Conservation (phyloP, 2,329 filamentous ascomycete species). For the Chalaropsis thielavioides region DNA sequence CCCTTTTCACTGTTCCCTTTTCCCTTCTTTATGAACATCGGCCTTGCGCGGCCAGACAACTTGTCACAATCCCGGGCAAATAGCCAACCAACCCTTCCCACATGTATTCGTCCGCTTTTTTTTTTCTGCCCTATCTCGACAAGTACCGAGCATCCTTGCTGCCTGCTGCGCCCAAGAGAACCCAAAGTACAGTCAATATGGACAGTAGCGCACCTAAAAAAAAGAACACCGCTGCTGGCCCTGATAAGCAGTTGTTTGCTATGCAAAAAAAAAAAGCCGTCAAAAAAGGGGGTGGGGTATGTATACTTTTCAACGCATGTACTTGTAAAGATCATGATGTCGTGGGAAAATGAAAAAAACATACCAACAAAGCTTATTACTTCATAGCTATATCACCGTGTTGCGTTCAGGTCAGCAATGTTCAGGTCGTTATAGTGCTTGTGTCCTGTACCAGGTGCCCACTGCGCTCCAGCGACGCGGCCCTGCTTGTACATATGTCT, state of each 20-base stretch:
- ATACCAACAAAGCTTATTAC: not conserved
- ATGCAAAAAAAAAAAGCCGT: not conserved
- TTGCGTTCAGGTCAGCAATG: not conserved
- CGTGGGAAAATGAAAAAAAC: not conserved
- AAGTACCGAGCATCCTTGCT: not conserved
- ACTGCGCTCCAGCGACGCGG: not conserved
- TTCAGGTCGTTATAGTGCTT: conserved; percentile 4
- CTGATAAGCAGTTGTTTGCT: not conserved
- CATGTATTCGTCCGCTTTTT: not conserved
- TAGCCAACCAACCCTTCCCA: not conserved
- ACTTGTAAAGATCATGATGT: not conserved
- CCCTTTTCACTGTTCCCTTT: not conserved
- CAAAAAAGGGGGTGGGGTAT: not conserved
- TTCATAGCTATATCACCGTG: not conserved
- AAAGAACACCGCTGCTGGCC: not conserved
- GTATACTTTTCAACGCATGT: not conserved
- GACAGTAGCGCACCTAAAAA: not conserved
- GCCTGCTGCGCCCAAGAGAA: not conserved
- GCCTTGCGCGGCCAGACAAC: not conserved
- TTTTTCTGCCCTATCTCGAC: conserved; percentile 4
- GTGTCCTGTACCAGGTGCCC: not conserved
- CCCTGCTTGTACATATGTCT: not conserved
- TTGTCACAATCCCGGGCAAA: not conserved
- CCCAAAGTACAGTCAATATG: not conserved
- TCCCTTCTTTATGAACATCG: not conserved